phyloP scores from a whole-genome alignment of 2,329 filamentous ascomycete genomes.

The Neonectria faginata region DNA sequence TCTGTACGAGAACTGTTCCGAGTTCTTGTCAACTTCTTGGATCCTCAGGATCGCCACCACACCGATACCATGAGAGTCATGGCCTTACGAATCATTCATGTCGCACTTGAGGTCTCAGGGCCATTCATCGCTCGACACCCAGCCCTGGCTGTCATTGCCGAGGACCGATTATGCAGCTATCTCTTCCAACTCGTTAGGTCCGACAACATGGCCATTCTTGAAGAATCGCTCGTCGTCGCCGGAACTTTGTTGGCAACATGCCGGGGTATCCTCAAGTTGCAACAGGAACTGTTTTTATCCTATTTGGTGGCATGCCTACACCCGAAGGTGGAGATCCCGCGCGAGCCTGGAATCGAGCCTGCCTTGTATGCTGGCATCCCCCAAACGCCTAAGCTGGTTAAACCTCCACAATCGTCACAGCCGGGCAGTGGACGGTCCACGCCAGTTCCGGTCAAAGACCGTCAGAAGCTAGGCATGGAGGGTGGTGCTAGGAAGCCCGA shows the following conservation, averaged over 20 bases:
- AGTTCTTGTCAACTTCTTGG: constrained; percentile 91
- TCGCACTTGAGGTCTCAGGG: constrained; percentile 94
- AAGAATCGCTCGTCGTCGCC: constrained; percentile 91
- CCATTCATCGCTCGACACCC: constrained; percentile 95
- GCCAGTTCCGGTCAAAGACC: constrained; percentile 90
- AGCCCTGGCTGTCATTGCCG: constrained; percentile 85
- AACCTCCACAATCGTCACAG: constrained; percentile 76
- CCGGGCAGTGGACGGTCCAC: constrained; percentile 84
- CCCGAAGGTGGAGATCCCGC: constrained; percentile 92
- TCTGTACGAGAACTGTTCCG: constrained; percentile 95
- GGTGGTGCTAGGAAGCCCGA: constrained; percentile 93
- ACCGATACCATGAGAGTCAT: constrained; percentile 97
- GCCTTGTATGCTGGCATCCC: constrained; percentile 93
- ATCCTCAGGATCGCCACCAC: constrained; percentile 92
- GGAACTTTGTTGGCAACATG: constrained; percentile 93
- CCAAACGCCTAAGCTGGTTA: constrained; percentile 87
- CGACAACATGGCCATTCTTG: constrained; percentile 94
- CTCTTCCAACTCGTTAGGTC: constrained; percentile 96
- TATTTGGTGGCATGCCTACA: constrained; percentile 95
- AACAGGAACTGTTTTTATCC: constrained; percentile 95
- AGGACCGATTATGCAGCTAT: constrained; percentile 92
- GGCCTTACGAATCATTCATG: constrained; percentile 96
- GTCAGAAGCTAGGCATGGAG: constrained; percentile 91
- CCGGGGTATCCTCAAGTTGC: constrained; percentile 88
- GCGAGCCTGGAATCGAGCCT: constrained; percentile 90